phyloP scores from a whole-genome alignment of 2,329 filamentous ascomycete genomes.

The Penicillium corylophilum region DNA sequence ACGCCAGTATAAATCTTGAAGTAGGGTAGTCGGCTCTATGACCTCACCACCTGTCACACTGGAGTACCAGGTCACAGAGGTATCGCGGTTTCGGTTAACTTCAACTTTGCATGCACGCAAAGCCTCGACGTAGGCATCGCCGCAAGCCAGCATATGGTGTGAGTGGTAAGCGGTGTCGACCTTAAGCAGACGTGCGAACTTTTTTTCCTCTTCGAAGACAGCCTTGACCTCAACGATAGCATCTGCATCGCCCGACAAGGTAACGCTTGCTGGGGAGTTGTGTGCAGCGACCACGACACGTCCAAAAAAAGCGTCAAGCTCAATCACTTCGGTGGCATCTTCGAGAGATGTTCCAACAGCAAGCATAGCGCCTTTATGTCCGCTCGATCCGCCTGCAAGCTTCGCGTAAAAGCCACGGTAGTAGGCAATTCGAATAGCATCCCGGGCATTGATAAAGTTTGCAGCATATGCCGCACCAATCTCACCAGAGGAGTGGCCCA shows the following conservation, averaged over 20 bases:
- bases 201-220: constrained; percentile 29
- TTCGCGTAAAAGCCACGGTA: constrained; percentile 9
- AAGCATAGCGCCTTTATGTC: constrained; percentile 24
- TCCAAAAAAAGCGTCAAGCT: not conserved
- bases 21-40: too few species aligned
- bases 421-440: constrained; percentile 19
- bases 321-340: constrained; percentile 14
- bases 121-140: too few species aligned
- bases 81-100: too few species aligned
- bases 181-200: constrained; percentile 39
- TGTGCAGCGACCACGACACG: constrained; percentile 25
- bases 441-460: constrained; percentile 8
- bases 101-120: too few species aligned
- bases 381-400: not conserved
- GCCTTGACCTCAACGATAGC: constrained; percentile 29
- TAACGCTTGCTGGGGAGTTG: constrained; percentile 44
- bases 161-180: too few species aligned
- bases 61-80: too few species aligned
- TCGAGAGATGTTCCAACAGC: constrained; percentile 19
- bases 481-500: constrained; percentile 24
- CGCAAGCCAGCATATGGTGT: too few species aligned
- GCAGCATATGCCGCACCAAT: constrained; percentile 23
- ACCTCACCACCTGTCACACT: too few species aligned
- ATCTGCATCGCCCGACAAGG: constrained; percentile 43
- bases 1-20: too few species aligned